A percentile compares a stretch with the other conserved stretches of the same genome.
phyloP scores from a whole-genome alignment of 768 basidiomycete species.

The Jaapia argillacea region DNA sequence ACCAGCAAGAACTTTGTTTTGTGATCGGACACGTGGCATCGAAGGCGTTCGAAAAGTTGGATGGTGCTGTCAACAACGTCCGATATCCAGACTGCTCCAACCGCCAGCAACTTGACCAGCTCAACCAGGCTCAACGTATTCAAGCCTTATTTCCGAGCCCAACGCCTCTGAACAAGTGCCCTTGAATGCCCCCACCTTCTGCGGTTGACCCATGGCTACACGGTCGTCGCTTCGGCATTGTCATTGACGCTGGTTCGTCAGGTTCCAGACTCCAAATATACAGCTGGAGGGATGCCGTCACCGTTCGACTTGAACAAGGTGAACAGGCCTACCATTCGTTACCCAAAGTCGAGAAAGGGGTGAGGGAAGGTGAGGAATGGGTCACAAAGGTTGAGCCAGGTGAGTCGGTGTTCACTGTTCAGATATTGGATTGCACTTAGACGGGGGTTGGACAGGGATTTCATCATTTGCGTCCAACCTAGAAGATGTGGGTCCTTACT shows the following conservation, averaged over 20 bases:
- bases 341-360: slow-evolving; percentile 89
- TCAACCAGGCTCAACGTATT: no score
- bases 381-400: slow-evolving; percentile 90
- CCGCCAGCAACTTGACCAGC: no score
- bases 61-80: no score
- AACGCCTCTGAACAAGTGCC: no score
- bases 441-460: slow-evolving; percentile 45
- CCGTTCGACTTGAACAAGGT: slow-evolving; percentile 41
- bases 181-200: slow-evolving; percentile 80
- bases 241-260: slow-evolving; percentile 97
- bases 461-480: slow-evolving; percentile 72
- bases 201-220: slow-evolving; percentile 65
- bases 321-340: slow-evolving; percentile 42
- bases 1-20: no score
- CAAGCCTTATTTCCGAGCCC: no score
- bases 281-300: slow-evolving; percentile 83
- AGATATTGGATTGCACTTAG: neutral
- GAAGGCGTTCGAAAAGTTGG: no score
- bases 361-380: slow-evolving; percentile 74
- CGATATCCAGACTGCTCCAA: no score
- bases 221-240: slow-evolving; percentile 81
- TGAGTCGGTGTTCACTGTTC: slow-evolving; percentile 26
- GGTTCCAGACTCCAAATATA: slow-evolving; percentile 95
- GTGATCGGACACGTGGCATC: no score
- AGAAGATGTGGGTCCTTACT: slow-evolving; percentile 60